These are phyloP conservation scores for Didymella segeticola DNA, from an alignment of 2,329 filamentous ascomycete genomes.

Conservation along the genomic window DNA sequence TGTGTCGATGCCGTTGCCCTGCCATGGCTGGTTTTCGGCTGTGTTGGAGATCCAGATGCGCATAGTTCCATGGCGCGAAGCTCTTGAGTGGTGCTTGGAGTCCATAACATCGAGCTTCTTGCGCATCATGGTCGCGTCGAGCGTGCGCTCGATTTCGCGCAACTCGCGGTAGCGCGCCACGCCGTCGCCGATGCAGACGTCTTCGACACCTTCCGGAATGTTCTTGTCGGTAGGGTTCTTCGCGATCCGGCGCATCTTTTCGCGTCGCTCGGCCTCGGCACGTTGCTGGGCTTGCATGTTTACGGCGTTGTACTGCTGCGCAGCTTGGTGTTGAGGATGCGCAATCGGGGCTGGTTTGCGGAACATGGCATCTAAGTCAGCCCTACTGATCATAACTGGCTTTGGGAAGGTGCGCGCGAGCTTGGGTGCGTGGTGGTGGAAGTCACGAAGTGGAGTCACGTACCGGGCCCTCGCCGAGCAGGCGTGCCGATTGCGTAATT, in stretches of 20 bases:
- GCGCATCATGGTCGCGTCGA: slow-evolving; percentile 92
- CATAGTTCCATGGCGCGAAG: slow-evolving; percentile 82
- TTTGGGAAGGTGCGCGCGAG: slow-evolving; percentile 11
- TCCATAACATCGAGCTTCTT: slow-evolving; percentile 93
- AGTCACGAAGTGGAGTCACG: slow-evolving; percentile 28
- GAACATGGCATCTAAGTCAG: slow-evolving; percentile 57
- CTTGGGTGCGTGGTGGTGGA: slow-evolving; percentile 11
- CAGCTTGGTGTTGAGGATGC: slow-evolving; percentile 57
- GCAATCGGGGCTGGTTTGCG: slow-evolving; percentile 54
- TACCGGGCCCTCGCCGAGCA: slow-evolving; percentile 54
- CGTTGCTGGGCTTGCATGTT: slow-evolving; percentile 54
- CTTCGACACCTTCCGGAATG: slow-evolving; percentile 84
- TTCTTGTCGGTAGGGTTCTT: slow-evolving; percentile 94
- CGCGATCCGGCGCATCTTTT: slow-evolving; percentile 78
- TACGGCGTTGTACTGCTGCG: slow-evolving; percentile 52
- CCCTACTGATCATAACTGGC: slow-evolving; percentile 53
- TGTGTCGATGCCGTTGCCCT: slow-evolving; percentile 70
- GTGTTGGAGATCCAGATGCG: slow-evolving; percentile 96
- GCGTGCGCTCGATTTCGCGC: slow-evolving; percentile 82
- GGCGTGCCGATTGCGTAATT: slow-evolving; percentile 47
- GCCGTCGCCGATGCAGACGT: slow-evolving; percentile 80
- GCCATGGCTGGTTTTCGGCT: slow-evolving; percentile 93
- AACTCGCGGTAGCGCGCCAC: slow-evolving; percentile 83
- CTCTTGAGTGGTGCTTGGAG: slow-evolving; percentile 73
- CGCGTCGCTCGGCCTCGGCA: slow-evolving; percentile 60